Evolutionary conservation across 1,284 basidiomycete species (phyloP).

Genomic region (Microstroma glucosiphilum): DNA sequence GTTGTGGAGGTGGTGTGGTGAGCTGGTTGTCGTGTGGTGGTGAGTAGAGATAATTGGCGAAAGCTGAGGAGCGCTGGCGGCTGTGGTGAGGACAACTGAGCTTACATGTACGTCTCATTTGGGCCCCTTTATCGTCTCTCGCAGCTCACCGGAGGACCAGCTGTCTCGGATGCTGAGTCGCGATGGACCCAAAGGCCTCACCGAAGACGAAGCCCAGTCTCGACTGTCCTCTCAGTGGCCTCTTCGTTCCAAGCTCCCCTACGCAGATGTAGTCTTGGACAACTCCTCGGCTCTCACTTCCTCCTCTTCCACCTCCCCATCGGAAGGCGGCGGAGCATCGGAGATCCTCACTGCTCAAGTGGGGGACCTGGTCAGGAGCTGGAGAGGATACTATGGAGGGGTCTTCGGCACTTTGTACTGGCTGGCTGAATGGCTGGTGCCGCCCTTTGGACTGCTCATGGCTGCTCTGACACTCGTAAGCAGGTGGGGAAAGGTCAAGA

Average conservation of each 20-base stretch:
- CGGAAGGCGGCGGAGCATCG: slow-evolving; percentile 15
- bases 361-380: slow-evolving; percentile 59
- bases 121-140: background rate
- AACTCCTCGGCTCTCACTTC: slow-evolving; percentile 66
- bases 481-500: slow-evolving; percentile 16
- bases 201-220: slow-evolving; percentile 58
- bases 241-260: slow-evolving; percentile 69
- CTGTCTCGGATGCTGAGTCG: slow-evolving; percentile 41
- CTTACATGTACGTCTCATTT: background rate
- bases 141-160: slow-evolving; percentile 34
- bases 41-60: slow-evolving; percentile 51
- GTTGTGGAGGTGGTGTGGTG: slow-evolving; percentile 76
- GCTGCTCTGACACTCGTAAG: slow-evolving; percentile 40
- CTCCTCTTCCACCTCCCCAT: slow-evolving; percentile 2
- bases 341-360: slow-evolving; percentile 59
- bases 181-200: slow-evolving; percentile 51
- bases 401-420: slow-evolving; percentile 63
- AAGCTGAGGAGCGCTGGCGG: background rate
- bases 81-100: too few species aligned
- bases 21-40: slow-evolving; percentile 83
- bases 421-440: slow-evolving; percentile 68
- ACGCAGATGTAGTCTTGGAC: slow-evolving; percentile 80
- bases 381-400: slow-evolving; percentile 53
- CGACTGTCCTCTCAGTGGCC: slow-evolving; percentile 76
- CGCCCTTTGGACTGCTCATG: slow-evolving; percentile 62